Conservation (phyloP, 164 flowering plant genomes). For the Tetracentron sinense region DNA sequence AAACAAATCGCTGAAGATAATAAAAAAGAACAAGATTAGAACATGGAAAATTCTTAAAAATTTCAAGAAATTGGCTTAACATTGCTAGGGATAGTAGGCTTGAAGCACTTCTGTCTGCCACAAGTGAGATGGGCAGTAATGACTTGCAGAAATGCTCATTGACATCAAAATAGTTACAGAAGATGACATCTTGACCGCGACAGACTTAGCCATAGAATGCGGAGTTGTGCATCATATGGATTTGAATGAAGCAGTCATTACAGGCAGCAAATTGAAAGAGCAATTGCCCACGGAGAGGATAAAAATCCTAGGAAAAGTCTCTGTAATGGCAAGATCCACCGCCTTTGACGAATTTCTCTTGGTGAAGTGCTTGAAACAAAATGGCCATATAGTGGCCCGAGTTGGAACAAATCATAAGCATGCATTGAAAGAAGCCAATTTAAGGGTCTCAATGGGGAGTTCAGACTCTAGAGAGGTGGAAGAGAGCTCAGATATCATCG, state of each 20-base stretch:
- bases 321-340: constrained; percentile 19
- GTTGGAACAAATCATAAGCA: constrained; percentile 15
- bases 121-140: not conserved
- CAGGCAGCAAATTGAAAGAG: constrained; percentile 16
- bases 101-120: not conserved
- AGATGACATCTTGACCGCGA: not conserved
- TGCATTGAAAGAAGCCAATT: constrained; percentile 20
- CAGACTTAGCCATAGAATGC: not conserved
- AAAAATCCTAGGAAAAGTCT: constrained; percentile 14
- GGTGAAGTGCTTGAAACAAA: constrained; percentile 20
- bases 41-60: not conserved
- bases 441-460: constrained; percentile 18
- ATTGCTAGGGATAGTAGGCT: constrained; percentile 1
- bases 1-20: constrained; percentile 1
- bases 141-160: constrained; percentile 1
- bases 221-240: constrained; percentile 7
- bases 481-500: constrained; percentile 15
- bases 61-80: not conserved
- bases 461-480: constrained; percentile 14
- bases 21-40: too few species aligned
- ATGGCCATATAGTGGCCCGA: constrained; percentile 30
- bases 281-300: constrained; percentile 12
- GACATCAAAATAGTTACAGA: not conserved
- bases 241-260: constrained; percentile 9
- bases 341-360: constrained; percentile 19